A percentile compares a stretch with the other conserved stretches of the same genome.
phyloP scores from a whole-genome alignment of 345 rosid species.

The Lepidium africanum region DNA sequence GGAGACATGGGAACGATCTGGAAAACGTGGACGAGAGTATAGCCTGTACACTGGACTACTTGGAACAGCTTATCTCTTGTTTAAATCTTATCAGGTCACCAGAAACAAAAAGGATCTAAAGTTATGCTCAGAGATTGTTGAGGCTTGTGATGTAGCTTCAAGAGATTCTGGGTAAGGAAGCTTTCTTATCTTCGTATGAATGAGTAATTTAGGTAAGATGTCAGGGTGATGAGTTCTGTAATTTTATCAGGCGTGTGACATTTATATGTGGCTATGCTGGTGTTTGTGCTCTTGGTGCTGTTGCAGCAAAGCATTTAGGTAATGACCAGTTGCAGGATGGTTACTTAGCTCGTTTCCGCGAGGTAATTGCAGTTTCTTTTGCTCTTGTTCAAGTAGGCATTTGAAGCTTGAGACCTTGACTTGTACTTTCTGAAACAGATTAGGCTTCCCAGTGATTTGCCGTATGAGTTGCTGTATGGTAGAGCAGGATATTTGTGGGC shows the following conservation, averaged over 20 bases:
- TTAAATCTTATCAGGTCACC: conserved; percentile 42
- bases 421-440: conserved; percentile 32
- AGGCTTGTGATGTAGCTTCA: conserved; percentile 51
- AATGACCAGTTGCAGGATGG: conserved; percentile 25
- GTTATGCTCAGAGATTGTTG: conserved; percentile 43
- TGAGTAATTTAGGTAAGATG: no score
- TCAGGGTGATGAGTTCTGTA: background rate
- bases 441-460: conserved; percentile 36
- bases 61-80: conserved; percentile 56
- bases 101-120: conserved; percentile 36
- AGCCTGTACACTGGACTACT: conserved; percentile 45
- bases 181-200: background rate
- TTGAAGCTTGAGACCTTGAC: background rate
- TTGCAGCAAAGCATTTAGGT: conserved; percentile 43
- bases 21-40: conserved; percentile 40
- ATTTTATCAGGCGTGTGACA: conserved; percentile 41
- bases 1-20: conserved; percentile 49
- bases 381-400: background rate
- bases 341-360: conserved; percentile 37
- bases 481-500: conserved; percentile 70
- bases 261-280: conserved; percentile 59
- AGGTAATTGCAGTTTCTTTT: conserved; percentile 28
- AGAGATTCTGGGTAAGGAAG: conserved; percentile 34
- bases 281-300: conserved; percentile 71
- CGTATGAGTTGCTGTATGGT: conserved; percentile 58